Base-by-base conservation (phyloP, 805 yeast genomes). In the Candida rishiriensis region DNA sequence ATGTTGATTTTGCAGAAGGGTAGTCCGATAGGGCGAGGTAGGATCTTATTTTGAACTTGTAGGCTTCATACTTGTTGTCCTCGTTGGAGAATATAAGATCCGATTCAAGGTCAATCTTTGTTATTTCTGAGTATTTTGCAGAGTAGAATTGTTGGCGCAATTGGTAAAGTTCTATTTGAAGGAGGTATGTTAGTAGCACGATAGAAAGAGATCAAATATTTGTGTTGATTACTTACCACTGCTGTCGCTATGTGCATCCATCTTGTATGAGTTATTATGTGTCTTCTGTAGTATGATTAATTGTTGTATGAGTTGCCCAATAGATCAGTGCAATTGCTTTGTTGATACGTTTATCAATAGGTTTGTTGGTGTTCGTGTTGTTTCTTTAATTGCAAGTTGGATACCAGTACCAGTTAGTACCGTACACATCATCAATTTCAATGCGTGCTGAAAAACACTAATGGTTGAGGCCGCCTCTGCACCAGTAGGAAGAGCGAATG, bases 141-240 rank as follows among this genome's bases (percentile, higher is more conserved):
- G 59, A 47, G 35, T 54, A 50, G 64, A 57, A 36, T 56, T 60
- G 47, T 56, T 58, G 52, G 56, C 65, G 50, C 13, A 62, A 44
- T 10, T 59, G 58, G 40, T 59, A 62, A 14, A 67, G 53, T 40
- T 57, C 58, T 37, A 39, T 34, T 21, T 4, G 26, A 21, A 21
- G 26, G n/a, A 26, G 51, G 39, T 13, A 29, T 36, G 36, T 52
- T 40, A 32, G 10, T 7, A 21, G 12, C 10, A 26, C 11, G n/a
- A n/a, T n/a, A 12, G 13, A 10, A 26, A 17, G 3, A 15, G 18
- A 29, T 12, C 21, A 15, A 29, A n/a, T 5, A 28, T 6, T 10
- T n/a, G 31, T 21, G 15, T 21, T 13, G 15, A 18, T 15, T 31
- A 49, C 52, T 11, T 41, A 50, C 54, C 58, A 34, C 63, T 55